phyloP scores from a whole-genome alignment of 2,329 filamentous ascomycete species.

The Aspergillus thermomutatus region DNA sequence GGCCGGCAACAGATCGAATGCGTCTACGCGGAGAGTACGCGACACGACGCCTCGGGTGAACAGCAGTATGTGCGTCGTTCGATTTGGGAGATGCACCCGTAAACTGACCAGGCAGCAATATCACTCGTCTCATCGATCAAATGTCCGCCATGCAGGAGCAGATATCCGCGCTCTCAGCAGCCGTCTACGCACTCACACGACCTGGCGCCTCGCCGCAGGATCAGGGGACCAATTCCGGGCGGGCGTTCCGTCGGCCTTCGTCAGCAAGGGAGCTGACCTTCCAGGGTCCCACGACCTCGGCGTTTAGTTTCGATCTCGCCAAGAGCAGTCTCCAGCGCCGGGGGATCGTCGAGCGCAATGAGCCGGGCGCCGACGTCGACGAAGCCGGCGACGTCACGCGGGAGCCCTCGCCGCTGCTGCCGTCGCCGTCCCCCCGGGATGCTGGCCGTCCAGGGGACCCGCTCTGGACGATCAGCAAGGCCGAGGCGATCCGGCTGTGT shows the following conservation, averaged over 20 bases:
- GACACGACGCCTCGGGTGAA: slow-evolving; percentile 65
- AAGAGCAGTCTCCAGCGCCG: slow-evolving; percentile 82
- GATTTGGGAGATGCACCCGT: neutral
- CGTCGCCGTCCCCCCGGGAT: slow-evolving; percentile 17
- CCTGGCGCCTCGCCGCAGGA: slow-evolving; percentile 8
- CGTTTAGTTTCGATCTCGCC: slow-evolving; percentile 79
- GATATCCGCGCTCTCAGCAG: slow-evolving; percentile 70
- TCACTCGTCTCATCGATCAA: slow-evolving; percentile 23
- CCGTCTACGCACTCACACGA: slow-evolving; percentile 63
- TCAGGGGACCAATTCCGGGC: slow-evolving; percentile 8
- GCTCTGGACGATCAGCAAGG: slow-evolving; percentile 69
- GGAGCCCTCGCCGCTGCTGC: slow-evolving; percentile 32
- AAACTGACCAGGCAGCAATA: neutral
- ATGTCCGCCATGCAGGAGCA: slow-evolving; percentile 56
- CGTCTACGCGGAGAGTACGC: slow-evolving; percentile 57
- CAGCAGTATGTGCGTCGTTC: slow-evolving; percentile 50
- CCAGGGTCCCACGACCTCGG: slow-evolving; percentile 77
- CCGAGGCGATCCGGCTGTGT: slow-evolving; percentile 76
- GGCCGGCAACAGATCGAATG: slow-evolving; percentile 44
- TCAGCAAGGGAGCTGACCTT: slow-evolving; percentile 61
- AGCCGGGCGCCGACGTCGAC: slow-evolving; percentile 45
- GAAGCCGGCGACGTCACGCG: slow-evolving; percentile 50
- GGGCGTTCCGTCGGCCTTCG: slow-evolving; percentile 17
- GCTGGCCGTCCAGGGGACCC: slow-evolving; percentile 62
- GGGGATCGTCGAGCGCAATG: slow-evolving; percentile 65